A percentile compares a stretch with the other conserved stretches of the same genome.
These are phyloP conservation scores for Claviceps sp. DNA, from an alignment of 2,329 filamentous ascomycete genomes.

Conservation along the genomic window DNA sequence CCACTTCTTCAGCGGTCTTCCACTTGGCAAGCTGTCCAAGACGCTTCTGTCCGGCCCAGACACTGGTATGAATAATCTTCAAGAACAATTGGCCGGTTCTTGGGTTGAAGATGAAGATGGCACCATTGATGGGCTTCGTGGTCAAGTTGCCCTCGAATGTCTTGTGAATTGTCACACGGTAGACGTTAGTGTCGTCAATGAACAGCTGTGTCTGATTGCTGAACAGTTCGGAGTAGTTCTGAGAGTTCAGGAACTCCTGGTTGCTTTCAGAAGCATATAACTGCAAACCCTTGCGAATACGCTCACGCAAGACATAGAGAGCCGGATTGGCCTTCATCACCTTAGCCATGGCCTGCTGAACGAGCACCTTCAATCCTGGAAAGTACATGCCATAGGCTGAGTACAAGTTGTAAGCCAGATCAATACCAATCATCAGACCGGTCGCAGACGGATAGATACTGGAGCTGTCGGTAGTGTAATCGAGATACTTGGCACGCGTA, in stretches of 20 bases:
- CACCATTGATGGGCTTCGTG: constrained; percentile 97
- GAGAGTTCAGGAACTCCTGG: constrained; percentile 97
- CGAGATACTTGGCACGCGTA: constrained; percentile 91
- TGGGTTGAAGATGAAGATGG: constrained; percentile 99
- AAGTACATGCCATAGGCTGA: constrained; percentile 98
- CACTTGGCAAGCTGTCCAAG: constrained; percentile 95
- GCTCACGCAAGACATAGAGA: constrained; percentile 88
- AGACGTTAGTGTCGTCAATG: constrained; percentile 98
- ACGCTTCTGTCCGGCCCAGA: constrained; percentile 99
- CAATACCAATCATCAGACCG: constrained; percentile 93
- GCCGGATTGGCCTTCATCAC: constrained; percentile 99
- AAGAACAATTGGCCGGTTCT: constrained; percentile 93
- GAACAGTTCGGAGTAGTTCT: constrained; percentile 98
- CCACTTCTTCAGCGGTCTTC: constrained; percentile 99
- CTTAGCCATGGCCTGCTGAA: constrained; percentile 99
- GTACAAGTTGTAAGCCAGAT: constrained; percentile 95
- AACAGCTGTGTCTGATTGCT: constrained; percentile 98
- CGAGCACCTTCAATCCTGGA: constrained; percentile 84
- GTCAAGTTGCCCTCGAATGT: constrained; percentile 98
- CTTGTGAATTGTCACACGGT: constrained; percentile 98
- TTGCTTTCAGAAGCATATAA: constrained; percentile 97
- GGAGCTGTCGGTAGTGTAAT: constrained; percentile 97
- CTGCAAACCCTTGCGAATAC: constrained; percentile 96
- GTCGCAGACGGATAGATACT: constrained; percentile 97
- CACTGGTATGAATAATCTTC: constrained; percentile 98